phyloP scores from a whole-genome alignment of 257 asterid genomes.

The Lycium ferocissimum region DNA sequence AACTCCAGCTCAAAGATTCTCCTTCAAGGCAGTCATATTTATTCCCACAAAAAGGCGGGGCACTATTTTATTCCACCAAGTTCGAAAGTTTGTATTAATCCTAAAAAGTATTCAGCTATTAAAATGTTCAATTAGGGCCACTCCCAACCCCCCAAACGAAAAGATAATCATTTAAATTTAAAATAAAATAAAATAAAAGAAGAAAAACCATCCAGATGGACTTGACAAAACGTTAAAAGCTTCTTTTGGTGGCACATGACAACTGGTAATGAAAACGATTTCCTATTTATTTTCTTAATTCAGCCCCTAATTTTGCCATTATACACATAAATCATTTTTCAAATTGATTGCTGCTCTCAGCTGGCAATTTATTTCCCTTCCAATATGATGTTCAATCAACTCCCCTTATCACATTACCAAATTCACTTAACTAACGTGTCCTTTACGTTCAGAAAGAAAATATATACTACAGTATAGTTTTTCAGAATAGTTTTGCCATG shows the following conservation, averaged over 20 bases:
- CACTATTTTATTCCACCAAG: neutral
- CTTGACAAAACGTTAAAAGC: neutral
- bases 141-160: too few species aligned
- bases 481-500: too few species aligned
- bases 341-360: neutral
- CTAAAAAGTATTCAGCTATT: neutral
- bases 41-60: neutral
- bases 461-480: too few species aligned
- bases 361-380: neutral
- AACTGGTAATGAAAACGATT: neutral
- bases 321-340: neutral
- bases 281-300: neutral
- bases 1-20: neutral
- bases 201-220: neutral
- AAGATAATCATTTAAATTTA: neutral
- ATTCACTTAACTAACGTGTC: neutral
- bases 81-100: neutral
- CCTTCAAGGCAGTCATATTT: neutral
- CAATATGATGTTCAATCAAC: neutral
- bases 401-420: neutral
- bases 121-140: neutral
- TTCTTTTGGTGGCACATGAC: constrained; percentile 4
- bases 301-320: neutral
- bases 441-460: too few species aligned
- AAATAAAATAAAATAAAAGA: neutral